These are phyloP conservation scores for Cocos nucifera DNA, from an alignment of 176 grass and related monocot genomes.

Conservation along the genomic window DNA sequence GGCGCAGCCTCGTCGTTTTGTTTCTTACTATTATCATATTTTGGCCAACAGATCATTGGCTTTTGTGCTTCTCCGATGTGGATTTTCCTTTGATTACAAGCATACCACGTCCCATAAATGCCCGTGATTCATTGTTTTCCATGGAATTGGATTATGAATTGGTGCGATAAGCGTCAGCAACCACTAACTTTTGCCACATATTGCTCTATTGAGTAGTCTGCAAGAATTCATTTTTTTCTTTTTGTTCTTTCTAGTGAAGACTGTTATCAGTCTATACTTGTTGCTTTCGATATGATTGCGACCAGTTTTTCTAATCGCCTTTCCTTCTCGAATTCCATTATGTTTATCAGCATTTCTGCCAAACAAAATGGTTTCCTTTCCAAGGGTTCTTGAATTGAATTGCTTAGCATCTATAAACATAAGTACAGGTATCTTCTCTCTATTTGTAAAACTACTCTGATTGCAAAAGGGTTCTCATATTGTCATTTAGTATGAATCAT, in stretches of 20 bases:
- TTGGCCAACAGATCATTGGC: background rate
- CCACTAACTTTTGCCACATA: constrained; percentile 4
- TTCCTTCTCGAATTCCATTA: background rate
- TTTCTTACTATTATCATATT: background rate
- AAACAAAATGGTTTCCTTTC: background rate
- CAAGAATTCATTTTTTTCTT: background rate
- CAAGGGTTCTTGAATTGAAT: background rate
- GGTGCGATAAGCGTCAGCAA: constrained; percentile 2
- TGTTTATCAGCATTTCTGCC: background rate
- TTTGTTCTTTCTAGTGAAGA: background rate
- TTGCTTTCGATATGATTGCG: constrained; percentile 8
- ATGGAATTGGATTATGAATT: background rate
- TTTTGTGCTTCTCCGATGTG: background rate
- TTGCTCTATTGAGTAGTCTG: constrained; percentile 1
- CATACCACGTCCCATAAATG: too few species aligned
- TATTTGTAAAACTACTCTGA: background rate
- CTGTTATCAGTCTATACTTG: background rate
- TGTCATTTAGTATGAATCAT: background rate
- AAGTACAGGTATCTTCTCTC: background rate
- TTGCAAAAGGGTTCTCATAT: background rate
- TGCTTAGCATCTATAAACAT: background rate
- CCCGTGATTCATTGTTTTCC: background rate
- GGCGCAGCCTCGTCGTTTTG: background rate
- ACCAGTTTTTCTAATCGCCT: background rate
- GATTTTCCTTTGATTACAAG: constrained; percentile 7